Evolutionary conservation across 73 alveolate species (phyloP).

Genomic region (Paramecium tetraurelia): DNA sequence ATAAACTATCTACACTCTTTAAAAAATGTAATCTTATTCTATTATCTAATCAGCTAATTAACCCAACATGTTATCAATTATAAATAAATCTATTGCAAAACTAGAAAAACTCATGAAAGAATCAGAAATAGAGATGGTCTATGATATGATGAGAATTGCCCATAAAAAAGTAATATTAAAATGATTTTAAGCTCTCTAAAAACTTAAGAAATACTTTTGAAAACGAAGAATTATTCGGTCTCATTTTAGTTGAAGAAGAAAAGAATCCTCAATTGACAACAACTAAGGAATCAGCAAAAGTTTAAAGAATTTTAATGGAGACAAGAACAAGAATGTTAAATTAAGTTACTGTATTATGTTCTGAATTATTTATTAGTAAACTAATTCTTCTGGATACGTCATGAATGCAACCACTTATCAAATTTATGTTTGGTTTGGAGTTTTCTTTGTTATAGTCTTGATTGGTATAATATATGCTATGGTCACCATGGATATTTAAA

Average conservation of each 20-base stretch:
- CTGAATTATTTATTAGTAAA: neutral
- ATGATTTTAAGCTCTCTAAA: neutral
- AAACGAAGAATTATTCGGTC: conserved; percentile 12
- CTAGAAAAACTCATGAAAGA: conserved; percentile 7
- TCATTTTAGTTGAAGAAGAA: conserved; percentile 31
- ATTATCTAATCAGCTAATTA: neutral
- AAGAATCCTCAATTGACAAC: neutral
- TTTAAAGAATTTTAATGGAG: conserved; percentile 41
- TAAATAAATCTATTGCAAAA: conserved; percentile 26
- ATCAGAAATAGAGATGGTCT: neutral
- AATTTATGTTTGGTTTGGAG: conserved; percentile 51
- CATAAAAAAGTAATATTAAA: neutral
- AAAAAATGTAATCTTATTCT: neutral
- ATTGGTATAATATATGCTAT: neutral
- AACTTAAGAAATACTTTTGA: conserved; percentile 35
- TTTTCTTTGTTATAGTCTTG: conserved; percentile 21
- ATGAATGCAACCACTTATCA: conserved; percentile 9
- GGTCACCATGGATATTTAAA: conserved; percentile 43
- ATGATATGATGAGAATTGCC: conserved; percentile 49
- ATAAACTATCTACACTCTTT: conserved; percentile 4
- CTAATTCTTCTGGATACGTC: neutral
- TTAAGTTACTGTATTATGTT: neutral
- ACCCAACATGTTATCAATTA: neutral
- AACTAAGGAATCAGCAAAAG: conserved; percentile 13
- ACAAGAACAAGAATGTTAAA: conserved; percentile 49